Conservation (phyloP, 2,329 filamentous ascomycete species). For the Scedosporium aurantiacum region DNA sequence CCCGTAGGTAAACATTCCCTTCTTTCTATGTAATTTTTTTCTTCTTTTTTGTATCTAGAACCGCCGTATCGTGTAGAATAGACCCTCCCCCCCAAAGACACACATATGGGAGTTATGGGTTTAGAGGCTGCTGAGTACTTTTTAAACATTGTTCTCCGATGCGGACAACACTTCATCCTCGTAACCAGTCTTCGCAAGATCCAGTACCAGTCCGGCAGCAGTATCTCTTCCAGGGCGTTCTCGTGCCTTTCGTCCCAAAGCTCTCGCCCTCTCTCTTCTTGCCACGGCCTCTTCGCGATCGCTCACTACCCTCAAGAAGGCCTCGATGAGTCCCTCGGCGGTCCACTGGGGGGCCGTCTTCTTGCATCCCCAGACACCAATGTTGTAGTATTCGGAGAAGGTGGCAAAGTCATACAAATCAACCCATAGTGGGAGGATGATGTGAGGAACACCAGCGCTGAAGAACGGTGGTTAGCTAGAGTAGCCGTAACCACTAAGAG, state of each 20-base stretch:
- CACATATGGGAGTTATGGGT: too few relatives aligned
- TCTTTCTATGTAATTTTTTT: too few relatives aligned
- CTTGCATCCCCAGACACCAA: conserved; percentile 29
- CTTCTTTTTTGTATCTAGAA: too few relatives aligned
- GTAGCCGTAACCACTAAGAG: background rate
- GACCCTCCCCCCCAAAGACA: too few relatives aligned
- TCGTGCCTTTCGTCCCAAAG: conserved; percentile 9
- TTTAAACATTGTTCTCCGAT: too few relatives aligned
- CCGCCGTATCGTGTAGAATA: too few relatives aligned
- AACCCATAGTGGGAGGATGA: conserved; percentile 34
- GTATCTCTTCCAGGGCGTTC: conserved; percentile 7
- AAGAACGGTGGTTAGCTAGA: background rate
- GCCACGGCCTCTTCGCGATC: conserved; percentile 4
- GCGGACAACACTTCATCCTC: background rate
- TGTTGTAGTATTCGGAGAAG: conserved; percentile 27
- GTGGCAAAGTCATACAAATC: conserved; percentile 34
- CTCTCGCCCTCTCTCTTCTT: conserved; percentile 13
- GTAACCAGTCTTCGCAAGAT: background rate
- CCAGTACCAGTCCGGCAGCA: conserved; percentile 5
- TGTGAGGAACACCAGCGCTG: conserved; percentile 31
- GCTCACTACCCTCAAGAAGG: conserved; percentile 15
- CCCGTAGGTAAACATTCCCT: too few relatives aligned
- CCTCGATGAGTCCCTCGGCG: conserved; percentile 15
- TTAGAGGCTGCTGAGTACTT: too few relatives aligned
- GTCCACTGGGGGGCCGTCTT: conserved; percentile 21